Conservation (phyloP, 352 stramenopile genomes). For the Phytophthora meadii region DNA sequence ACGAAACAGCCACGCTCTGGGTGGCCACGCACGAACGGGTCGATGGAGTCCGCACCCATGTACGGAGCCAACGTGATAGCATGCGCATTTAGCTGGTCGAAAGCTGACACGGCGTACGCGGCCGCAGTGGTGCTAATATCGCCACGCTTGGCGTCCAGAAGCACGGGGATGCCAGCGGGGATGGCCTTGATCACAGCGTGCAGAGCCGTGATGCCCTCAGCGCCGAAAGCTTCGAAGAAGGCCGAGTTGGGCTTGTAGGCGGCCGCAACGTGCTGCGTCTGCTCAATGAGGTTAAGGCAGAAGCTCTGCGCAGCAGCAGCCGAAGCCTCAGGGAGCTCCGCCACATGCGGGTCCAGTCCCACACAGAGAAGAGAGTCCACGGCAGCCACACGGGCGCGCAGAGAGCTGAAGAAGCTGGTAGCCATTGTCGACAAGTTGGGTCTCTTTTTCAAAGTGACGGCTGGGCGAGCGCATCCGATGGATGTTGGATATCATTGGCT, state of each 20-base stretch:
- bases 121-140: constrained; percentile 98
- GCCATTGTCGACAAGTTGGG: constrained; percentile 9
- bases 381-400: constrained; percentile 87
- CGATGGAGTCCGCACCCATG: constrained; percentile 98
- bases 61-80: constrained; percentile 98
- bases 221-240: constrained; percentile 97
- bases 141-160: constrained; percentile 98
- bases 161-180: constrained; percentile 93
- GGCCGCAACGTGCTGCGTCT: constrained; percentile 93
- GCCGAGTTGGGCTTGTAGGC: constrained; percentile 99
- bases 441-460: constrained; percentile 18
- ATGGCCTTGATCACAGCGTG: constrained; percentile 91
- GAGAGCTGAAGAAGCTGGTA: constrained; percentile 85
- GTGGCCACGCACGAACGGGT: constrained; percentile 93
- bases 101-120: constrained; percentile 95
- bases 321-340: constrained; percentile 79
- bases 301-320: constrained; percentile 94
- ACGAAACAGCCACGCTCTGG: constrained; percentile 95
- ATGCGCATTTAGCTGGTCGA: constrained; percentile 93
- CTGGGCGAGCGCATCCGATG: constrained; percentile 3
- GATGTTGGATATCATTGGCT: constrained; percentile 5
- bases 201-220: constrained; percentile 90
- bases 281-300: constrained; percentile 95
- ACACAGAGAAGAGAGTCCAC: constrained; percentile 98
- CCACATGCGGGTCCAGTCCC: constrained; percentile 96